Percentiles rank a stretch among this genome's conserved stretches.
These are phyloP conservation scores for Neurospora cerealis DNA, from an alignment of 495 filamentous ascomycete genomes.

Conservation along the genomic window DNA sequence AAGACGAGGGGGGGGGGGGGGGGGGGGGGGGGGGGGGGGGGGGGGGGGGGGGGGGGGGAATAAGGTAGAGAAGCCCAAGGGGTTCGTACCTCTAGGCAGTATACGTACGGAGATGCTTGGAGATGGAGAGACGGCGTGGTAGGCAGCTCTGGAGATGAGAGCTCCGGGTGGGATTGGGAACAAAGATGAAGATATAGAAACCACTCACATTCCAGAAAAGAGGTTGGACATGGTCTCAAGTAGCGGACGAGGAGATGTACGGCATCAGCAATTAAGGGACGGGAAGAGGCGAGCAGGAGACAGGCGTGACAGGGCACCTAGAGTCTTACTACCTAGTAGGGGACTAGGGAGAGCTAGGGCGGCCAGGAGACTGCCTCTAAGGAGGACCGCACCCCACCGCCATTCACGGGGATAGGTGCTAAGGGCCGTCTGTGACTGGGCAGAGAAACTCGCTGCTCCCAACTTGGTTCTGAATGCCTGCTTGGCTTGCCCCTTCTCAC, in stretches of 20 bases:
- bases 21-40: no score
- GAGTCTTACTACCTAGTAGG: neutral
- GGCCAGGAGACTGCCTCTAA: neutral
- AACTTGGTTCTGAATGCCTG: neutral
- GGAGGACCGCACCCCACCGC: neutral
- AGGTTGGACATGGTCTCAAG: constrained; percentile 56
- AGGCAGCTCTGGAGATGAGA: neutral
- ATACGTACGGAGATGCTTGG: neutral
- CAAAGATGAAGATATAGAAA: neutral
- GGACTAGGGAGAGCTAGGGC: neutral
- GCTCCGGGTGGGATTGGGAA: neutral
- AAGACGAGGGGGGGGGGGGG: no score
- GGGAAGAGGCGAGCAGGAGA: constrained; percentile 1
- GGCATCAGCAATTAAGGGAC: neutral
- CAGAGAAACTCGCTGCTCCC: neutral
- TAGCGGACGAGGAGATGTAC: neutral
- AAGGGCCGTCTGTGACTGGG: neutral
- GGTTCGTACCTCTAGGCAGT: neutral
- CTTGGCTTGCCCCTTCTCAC: neutral
- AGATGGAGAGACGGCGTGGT: neutral
- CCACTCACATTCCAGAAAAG: constrained; percentile 71
- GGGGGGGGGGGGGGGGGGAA: no score
- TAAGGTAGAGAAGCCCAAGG: neutral
- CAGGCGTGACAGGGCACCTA: neutral
- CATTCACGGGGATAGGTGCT: neutral